Percentiles rank a stretch among this genome's conserved stretches.
Conservation (phyloP, 2,329 filamentous ascomycete genomes). For the Neofusicoccum sp. region DNA sequence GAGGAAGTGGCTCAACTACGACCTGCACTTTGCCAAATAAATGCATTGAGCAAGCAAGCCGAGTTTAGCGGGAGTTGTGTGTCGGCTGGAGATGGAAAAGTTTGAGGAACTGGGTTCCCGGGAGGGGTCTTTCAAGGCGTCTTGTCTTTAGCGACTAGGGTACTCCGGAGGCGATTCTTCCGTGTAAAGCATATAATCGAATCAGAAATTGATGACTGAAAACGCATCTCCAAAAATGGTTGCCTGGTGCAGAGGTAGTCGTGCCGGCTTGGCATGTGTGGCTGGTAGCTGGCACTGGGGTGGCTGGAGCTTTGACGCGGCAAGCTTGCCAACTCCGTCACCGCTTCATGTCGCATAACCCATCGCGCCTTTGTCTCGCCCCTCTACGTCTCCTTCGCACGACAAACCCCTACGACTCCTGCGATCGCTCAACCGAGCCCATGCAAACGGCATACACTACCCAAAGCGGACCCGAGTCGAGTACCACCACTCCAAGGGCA, state of each 20-base stretch:
- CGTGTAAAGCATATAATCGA: not conserved
- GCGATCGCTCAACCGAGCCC: not conserved
- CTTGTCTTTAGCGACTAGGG: not conserved
- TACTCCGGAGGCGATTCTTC: not conserved
- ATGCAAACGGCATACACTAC: not conserved
- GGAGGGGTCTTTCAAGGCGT: not conserved
- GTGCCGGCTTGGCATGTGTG: constrained; percentile 2
- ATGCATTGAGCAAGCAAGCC: not conserved
- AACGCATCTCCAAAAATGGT: not conserved
- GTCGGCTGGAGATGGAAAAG: not conserved
- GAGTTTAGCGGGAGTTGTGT: not conserved
- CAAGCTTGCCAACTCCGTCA: not conserved
- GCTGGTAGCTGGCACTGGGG: constrained; percentile 4
- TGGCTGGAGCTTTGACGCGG: constrained; percentile 12
- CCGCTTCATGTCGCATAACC: not conserved
- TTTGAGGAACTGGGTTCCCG: not conserved
- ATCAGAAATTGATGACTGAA: not conserved
- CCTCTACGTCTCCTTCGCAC: not conserved
- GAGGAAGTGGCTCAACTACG: constrained; percentile 95
- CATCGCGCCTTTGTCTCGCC: too few species aligned
- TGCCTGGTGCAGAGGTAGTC: not conserved
- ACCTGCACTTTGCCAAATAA: constrained; percentile 98
- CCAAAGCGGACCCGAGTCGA: not conserved
- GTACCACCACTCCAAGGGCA: not conserved
- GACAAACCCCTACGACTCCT: not conserved